phyloP scores from a whole-genome alignment of 805 yeast species.

The Torulaspora quercuum region DNA sequence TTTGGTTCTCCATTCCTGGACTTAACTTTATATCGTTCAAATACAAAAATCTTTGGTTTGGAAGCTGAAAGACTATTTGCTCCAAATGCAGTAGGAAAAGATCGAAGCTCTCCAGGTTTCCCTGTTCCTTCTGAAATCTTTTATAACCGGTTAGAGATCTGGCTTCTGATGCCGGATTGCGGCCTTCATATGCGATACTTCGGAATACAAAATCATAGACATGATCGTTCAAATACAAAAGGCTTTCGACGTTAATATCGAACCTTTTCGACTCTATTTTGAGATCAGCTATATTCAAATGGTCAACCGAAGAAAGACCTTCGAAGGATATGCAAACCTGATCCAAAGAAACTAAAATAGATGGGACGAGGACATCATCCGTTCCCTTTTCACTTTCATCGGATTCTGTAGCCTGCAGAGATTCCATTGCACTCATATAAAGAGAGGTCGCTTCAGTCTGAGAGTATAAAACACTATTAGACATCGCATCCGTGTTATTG shows the following conservation, averaged over 20 bases:
- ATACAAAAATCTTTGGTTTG: background rate
- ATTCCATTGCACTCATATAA: constrained; percentile 73
- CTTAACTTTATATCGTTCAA: no score
- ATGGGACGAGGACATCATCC: no score
- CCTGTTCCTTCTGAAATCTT: constrained; percentile 28
- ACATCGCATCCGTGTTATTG: constrained; percentile 30
- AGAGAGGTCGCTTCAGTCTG: constrained; percentile 67
- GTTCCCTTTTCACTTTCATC: no score
- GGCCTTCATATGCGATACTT: background rate
- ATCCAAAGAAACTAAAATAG: constrained; percentile 35
- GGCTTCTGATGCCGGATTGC: constrained; percentile 7
- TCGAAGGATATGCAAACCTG: constrained; percentile 44
- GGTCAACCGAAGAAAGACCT: constrained; percentile 41
- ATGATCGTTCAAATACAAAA: constrained; percentile 14
- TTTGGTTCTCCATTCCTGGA: no score
- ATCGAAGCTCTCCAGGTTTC: constrained; percentile 13
- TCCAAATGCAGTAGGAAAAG: constrained; percentile 15
- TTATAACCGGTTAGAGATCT: constrained; percentile 17
- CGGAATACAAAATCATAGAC: constrained; percentile 10
- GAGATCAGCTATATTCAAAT: constrained; percentile 35
- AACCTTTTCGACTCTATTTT: constrained; percentile 40
- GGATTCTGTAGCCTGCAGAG: constrained; percentile 16
- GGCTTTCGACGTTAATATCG: constrained; percentile 29
- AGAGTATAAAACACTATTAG: constrained; percentile 61
- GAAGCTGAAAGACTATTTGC: background rate